phyloP scores from a whole-genome alignment of 345 rosid species.

The Eucalyptus marginata region DNA sequence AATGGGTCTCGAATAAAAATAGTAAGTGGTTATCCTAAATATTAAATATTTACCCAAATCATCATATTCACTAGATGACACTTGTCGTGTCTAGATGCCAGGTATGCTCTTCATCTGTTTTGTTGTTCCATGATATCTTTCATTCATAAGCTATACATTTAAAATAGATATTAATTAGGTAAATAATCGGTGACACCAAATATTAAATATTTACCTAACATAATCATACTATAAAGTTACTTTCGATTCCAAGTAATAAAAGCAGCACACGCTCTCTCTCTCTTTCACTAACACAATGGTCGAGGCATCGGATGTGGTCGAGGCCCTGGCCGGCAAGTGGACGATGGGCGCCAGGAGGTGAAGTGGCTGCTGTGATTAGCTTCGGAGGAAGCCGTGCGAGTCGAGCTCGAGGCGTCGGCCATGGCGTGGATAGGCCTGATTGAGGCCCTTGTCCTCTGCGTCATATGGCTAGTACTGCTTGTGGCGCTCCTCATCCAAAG shows the following conservation, averaged over 20 bases:
- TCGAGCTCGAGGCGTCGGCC: accelerated
- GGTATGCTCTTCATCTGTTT: neutral
- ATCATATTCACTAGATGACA: accelerated
- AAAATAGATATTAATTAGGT: neutral
- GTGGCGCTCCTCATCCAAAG: accelerated
- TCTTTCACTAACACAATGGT: too few species aligned
- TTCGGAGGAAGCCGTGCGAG: accelerated
- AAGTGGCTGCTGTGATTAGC: too few species aligned
- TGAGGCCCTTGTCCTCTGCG: accelerated
- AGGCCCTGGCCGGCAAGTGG: too few species aligned
- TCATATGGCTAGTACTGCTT: accelerated
- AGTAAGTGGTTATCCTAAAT: neutral
- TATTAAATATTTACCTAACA: too few species aligned
- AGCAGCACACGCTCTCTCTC: too few species aligned
- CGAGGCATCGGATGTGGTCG: too few species aligned
- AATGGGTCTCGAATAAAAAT: accelerated
- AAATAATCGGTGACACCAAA: too few species aligned
- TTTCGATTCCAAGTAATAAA: too few species aligned
- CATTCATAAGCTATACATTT: too few species aligned
- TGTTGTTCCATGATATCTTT: neutral
- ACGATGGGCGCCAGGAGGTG: too few species aligned
- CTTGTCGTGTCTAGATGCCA: neutral
- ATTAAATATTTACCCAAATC: neutral
- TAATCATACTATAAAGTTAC: too few species aligned
- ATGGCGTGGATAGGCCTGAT: too few species aligned